Base-by-base conservation (phyloP, 2,329 filamentous ascomycete genomes). In the Bipolaris cookei region DNA sequence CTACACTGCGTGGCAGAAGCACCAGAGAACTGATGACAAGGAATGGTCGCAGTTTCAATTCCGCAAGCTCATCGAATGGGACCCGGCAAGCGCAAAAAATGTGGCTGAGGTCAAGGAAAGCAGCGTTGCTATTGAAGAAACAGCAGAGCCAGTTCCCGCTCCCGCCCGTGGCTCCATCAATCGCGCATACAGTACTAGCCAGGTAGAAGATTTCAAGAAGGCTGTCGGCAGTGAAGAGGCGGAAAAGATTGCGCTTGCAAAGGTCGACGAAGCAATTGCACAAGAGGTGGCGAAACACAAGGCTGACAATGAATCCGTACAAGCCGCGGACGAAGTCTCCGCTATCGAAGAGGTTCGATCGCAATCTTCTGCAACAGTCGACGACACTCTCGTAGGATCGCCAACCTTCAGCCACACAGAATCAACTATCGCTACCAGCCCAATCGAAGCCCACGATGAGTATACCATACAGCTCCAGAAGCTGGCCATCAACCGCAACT, bases 31-130 rank as follows among this genome's bases (percentile, higher is more conserved):
- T 47, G 89, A 88, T 45, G 89, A 92, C 48, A 87, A 89, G 65
- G 93, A 97, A 75, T 97, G 92, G 92, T 89, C 89, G 41, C 92
- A 97, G 75, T 96, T 92, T 70, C 90, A 97, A 76, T 93, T 96
- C 75, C 90, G 89, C 54, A 90, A 92, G 77, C 86, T 89, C 62
- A 91, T 97, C 68, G 93, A 95, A 74, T 97, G 93, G 91, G 93
- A 95, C 81, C 83, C 80, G 34, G 74, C 78, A 39, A 76, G 75
- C 20, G 67, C 77, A 13, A 73, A 78, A 10, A 75, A 75, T 18
- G 62, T 65, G 10, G 63, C 80, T 2, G 78, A 80, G 47, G 70
- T 73, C 14, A 72, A 74, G 48, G 74, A 79, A 23, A 67, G 58
- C 52, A 67, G 65, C 53, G 65, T 63, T 14, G 68, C 61, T 13